Conservation (phyloP, 129 eudicot species). For the Flaveria ramosissima region DNA sequence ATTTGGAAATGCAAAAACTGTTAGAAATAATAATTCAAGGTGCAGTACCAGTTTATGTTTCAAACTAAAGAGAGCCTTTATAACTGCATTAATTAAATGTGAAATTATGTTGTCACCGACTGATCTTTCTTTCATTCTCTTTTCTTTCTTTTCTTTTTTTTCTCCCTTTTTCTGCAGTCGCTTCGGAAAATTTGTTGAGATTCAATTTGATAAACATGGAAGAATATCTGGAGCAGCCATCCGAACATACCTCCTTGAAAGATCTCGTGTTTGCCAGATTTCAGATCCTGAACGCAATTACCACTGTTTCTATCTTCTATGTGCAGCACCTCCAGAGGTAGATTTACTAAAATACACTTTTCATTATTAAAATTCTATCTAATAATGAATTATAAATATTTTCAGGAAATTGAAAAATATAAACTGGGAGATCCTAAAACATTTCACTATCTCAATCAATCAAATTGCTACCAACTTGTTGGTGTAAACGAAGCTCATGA, state of each 20-base stretch:
- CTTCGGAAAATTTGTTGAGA: constrained; percentile 97
- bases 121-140: not conserved
- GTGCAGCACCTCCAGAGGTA: constrained; percentile 97
- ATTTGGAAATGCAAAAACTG: constrained; percentile 99
- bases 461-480: constrained; percentile 78
- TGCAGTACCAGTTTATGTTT: constrained; percentile 24
- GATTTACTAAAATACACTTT: constrained; percentile 20
- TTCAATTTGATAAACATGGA: constrained; percentile 91
- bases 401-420: constrained; percentile 87
- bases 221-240: constrained; percentile 99
- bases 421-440: constrained; percentile 79
- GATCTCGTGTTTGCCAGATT: constrained; percentile 98
- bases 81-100: not conserved
- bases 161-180: constrained; percentile 58
- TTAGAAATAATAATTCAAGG: constrained; percentile 97
- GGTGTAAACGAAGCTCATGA: constrained; percentile 88
- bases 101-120: constrained; percentile 25
- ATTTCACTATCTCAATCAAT: constrained; percentile 91
- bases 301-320: constrained; percentile 94
- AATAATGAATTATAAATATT: constrained; percentile 24
- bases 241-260: constrained; percentile 92
- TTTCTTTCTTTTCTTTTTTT: too few relatives aligned
- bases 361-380: constrained; percentile 15
- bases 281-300: constrained; percentile 98
- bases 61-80: not conserved